Conservation (phyloP, 768 basidiomycete species). For the Roridomyces roridus region DNA sequence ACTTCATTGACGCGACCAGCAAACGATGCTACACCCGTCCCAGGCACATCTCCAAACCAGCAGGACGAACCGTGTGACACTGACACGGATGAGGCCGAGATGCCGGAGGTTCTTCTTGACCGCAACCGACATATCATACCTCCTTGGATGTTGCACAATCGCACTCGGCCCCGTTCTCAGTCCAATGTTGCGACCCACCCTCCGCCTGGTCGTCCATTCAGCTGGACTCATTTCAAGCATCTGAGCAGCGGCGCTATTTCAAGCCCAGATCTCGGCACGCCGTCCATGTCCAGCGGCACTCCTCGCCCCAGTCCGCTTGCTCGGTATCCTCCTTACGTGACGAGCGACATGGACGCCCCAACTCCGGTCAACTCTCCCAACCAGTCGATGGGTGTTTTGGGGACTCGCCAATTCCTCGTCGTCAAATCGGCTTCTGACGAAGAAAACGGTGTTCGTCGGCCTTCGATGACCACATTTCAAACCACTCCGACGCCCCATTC, state of each 20-base stretch:
- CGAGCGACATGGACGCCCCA: constrained; percentile 49
- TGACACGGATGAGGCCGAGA: constrained; percentile 77
- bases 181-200: constrained; percentile 46
- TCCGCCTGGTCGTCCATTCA: constrained; percentile 35
- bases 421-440: constrained; percentile 36
- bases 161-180: constrained; percentile 56
- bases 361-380: constrained; percentile 59
- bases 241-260: constrained; percentile 67
- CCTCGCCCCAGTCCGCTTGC: constrained; percentile 45
- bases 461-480: constrained; percentile 45
- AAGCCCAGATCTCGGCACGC: constrained; percentile 67
- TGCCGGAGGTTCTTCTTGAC: constrained; percentile 94
- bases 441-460: constrained; percentile 37
- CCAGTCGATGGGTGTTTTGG: constrained; percentile 36
- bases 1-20: constrained; percentile 28
- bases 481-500: constrained; percentile 41
- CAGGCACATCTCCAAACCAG: constrained; percentile 27
- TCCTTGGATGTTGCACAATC: constrained; percentile 79
- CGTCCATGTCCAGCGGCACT: constrained; percentile 27
- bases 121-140: constrained; percentile 96
- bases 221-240: constrained; percentile 44
- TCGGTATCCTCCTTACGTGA: constrained; percentile 43
- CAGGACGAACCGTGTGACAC: constrained; percentile 39
- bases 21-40: constrained; percentile 30
- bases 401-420: constrained; percentile 7